These are phyloP conservation scores for Eimeria necatrix DNA, from an alignment of 169 alveolate genomes.

Conservation along the genomic window DNA sequence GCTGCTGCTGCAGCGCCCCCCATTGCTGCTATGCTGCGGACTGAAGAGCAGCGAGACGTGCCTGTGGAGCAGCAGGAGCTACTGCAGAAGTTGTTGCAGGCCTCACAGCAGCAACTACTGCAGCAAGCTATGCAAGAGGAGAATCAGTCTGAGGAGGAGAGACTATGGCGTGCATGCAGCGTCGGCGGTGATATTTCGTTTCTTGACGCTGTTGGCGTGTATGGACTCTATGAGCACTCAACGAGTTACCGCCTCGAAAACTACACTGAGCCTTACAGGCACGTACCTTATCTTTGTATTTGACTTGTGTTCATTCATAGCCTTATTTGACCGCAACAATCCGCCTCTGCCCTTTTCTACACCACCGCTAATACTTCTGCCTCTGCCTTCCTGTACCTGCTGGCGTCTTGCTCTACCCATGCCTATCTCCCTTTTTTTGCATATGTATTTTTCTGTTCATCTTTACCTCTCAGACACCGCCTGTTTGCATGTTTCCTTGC, in stretches of 20 bases:
- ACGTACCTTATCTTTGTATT: background rate
- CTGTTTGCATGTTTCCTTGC: background rate
- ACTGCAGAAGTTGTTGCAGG: background rate
- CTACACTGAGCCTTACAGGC: constrained; percentile 1
- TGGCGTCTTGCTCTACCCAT: background rate
- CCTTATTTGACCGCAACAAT: background rate
- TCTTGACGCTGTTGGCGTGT: background rate
- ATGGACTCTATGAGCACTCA: background rate
- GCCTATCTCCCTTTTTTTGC: background rate
- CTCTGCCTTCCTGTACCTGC: constrained; percentile 1
- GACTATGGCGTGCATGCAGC: background rate
- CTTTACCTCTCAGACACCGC: background rate
- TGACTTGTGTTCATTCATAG: background rate
- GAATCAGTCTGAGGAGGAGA: background rate
- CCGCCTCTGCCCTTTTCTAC: background rate
- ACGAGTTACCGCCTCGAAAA: background rate
- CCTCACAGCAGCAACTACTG: constrained; percentile 7
- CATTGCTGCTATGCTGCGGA: background rate
- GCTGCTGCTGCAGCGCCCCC: constrained; percentile 8
- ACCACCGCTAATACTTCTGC: background rate
- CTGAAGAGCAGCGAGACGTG: constrained; percentile 20
- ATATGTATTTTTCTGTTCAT: background rate
- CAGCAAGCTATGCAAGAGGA: background rate
- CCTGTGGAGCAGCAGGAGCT: background rate
- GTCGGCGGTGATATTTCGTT: background rate